These are phyloP conservation scores for Sporobolus alterniflorus DNA, from an alignment of 202 grass and related monocot genomes.

Conservation along the genomic window DNA sequence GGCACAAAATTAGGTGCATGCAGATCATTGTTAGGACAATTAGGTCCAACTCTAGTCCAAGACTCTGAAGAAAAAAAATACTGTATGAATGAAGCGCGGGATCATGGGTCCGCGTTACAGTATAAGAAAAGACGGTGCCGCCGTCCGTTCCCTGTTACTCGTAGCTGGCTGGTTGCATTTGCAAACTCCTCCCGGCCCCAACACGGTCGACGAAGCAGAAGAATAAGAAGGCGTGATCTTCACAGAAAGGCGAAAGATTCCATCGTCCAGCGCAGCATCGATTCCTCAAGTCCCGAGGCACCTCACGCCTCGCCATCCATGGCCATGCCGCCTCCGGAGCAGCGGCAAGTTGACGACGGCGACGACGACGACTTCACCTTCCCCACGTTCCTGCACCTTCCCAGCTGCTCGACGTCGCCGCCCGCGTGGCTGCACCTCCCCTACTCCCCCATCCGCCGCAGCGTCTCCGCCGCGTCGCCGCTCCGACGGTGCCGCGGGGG, in stretches of 20 bases:
- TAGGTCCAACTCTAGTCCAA: too few species aligned
- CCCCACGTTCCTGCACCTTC: slow-evolving; percentile 17
- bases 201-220: background rate
- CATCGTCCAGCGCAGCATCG: background rate
- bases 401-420: background rate
- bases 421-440: slow-evolving; percentile 33
- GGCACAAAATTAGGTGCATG: too few species aligned
- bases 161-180: too few species aligned
- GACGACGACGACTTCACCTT: slow-evolving; percentile 39
- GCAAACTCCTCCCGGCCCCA: too few species aligned
- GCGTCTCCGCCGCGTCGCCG: slow-evolving; percentile 58
- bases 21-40: too few species aligned
- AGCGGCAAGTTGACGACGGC: background rate
- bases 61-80: too few species aligned
- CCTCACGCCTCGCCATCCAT: background rate
- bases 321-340: background rate
- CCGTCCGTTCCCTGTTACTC: too few species aligned
- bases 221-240: background rate
- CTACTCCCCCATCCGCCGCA: slow-evolving; percentile 55
- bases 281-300: background rate
- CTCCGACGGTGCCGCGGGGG: background rate
- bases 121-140: too few species aligned
- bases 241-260: slow-evolving; percentile 33
- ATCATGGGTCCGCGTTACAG: too few species aligned
- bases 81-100: too few species aligned